Evolutionary conservation across 75 land plant species (phyloP), one percentile per base, ranked within the genome.

Genomic region (Larix kaempferi): DNA sequence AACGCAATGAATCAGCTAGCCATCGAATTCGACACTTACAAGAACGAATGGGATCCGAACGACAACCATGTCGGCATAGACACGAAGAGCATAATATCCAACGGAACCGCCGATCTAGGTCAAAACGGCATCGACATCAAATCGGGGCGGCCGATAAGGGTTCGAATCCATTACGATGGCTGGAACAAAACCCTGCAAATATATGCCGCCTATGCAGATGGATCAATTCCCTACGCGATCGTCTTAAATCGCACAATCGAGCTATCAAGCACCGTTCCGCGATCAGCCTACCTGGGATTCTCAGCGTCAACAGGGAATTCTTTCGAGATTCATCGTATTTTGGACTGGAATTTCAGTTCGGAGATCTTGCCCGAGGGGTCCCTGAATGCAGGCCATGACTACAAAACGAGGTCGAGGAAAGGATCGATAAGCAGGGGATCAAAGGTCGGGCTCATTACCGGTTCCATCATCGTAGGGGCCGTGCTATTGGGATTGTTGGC

Each of bases 61-160:
- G 41, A 37, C 69, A 59, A 80, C 44, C 92, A 89, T 62, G 73
- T 89, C 2, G 88, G 91, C 0, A 86, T 90, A 58, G 86, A 89
- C 74, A 57, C 82, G 35, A 79, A 81, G 49, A 56, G 59, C 15
- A 60, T 79, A 25, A 14, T 3, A 2, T 86, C 91, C 14, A 59
- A 27, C 2, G 61, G 19, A 0, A 74, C 44, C 4, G 65, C 25
- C 71, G 23, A 22, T 22, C 71, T 81, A 27, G 27, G 25, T 52
- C 12, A 10, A n/a, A 25, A 33, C 44, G 80, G 82, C 22, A 59
- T 81, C 13, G 67, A 74, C 75, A 74, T 74, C 75, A 79, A 73
- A 29, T 75, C 81, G 71, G 82, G 82, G 39, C 59, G 74, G 58
- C n/a, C 75, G 2, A 57, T 83, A 10, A 75, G n/a, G 5, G 74